Conservation (phyloP, 2,329 filamentous ascomycete species). For the Colletotrichum orbiculare region DNA sequence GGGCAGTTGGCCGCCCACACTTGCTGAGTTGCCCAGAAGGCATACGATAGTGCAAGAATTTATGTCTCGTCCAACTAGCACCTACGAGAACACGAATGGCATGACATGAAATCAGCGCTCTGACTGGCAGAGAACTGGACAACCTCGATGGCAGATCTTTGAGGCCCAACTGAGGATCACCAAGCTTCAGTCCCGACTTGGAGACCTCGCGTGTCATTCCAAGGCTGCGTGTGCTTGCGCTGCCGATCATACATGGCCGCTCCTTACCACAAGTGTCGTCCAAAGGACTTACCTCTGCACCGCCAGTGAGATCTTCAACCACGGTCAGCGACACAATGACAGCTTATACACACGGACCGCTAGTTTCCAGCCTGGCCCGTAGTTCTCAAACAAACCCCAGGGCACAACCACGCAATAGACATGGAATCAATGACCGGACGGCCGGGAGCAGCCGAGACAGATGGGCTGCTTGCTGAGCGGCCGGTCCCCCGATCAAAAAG, state of each 20-base stretch:
- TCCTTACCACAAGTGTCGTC: too few species aligned
- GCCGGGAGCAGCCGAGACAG: constrained; percentile 26
- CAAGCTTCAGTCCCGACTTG: background rate
- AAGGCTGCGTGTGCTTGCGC: background rate
- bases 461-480: constrained; percentile 5
- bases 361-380: background rate
- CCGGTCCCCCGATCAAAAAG: constrained; percentile 18
- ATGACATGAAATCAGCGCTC: background rate
- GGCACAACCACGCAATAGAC: background rate
- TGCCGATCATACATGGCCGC: background rate
- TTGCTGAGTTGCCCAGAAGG: too few species aligned
- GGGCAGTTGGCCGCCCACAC: too few species aligned
- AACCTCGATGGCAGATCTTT: background rate
- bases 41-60: too few species aligned
- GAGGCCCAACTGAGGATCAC: constrained; percentile 18
- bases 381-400: background rate
- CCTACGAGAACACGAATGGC: background rate
- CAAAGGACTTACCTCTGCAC: too few species aligned
- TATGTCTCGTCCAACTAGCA: background rate
- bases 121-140: background rate
- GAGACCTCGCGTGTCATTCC: background rate
- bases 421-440: constrained; percentile 1
- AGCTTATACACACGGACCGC: constrained; percentile 8
- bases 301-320: too few species aligned
- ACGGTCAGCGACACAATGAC: background rate